Evolutionary conservation across 106 monocot species (phyloP).

Genomic region (Dioscorea zingiberensis): DNA sequence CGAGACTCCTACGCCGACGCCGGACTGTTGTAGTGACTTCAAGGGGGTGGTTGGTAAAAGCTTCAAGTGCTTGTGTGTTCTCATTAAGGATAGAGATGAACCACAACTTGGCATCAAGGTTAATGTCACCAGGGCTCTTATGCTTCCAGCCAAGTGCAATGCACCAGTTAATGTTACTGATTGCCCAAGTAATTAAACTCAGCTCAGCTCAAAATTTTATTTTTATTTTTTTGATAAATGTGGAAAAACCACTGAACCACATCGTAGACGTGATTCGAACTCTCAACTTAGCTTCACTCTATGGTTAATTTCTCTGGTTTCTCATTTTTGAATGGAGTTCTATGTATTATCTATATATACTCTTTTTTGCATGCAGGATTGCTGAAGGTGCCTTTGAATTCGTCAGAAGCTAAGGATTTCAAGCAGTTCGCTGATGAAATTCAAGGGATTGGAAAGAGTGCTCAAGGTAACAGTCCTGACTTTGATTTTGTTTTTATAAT

Average conservation of each 20-base stretch:
- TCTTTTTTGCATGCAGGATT: background rate
- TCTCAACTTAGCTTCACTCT: too few relatives aligned
- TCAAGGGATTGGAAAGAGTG: too few relatives aligned
- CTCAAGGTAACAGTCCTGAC: too few relatives aligned
- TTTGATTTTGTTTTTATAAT: too few relatives aligned
- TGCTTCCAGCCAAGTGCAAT: background rate
- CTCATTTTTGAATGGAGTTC: too few relatives aligned
- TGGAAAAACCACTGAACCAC: too few relatives aligned
- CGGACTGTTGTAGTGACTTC: constrained; percentile 11
- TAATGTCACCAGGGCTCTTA: background rate
- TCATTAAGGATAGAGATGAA: constrained; percentile 7
- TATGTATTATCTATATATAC: too few relatives aligned
- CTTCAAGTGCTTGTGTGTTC: constrained; percentile 9
- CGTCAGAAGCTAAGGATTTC: background rate
- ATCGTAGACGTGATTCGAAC: too few relatives aligned
- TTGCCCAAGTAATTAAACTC: background rate
- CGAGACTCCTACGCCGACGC: constrained; percentile 2
- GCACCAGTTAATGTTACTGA: constrained; percentile 2
- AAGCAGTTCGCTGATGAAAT: background rate
- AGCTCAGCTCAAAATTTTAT: too few relatives aligned
- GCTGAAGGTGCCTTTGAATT: background rate
- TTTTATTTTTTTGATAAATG: too few relatives aligned
- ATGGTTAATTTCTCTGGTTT: too few relatives aligned
- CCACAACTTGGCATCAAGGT: constrained; percentile 4
- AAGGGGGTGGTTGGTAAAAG: constrained; percentile 2